Evolutionary conservation across 495 filamentous ascomycete genomes (phyloP), one percentile per base, ranked within the genome.

Genomic region (Penicillium alfredii): DNA sequence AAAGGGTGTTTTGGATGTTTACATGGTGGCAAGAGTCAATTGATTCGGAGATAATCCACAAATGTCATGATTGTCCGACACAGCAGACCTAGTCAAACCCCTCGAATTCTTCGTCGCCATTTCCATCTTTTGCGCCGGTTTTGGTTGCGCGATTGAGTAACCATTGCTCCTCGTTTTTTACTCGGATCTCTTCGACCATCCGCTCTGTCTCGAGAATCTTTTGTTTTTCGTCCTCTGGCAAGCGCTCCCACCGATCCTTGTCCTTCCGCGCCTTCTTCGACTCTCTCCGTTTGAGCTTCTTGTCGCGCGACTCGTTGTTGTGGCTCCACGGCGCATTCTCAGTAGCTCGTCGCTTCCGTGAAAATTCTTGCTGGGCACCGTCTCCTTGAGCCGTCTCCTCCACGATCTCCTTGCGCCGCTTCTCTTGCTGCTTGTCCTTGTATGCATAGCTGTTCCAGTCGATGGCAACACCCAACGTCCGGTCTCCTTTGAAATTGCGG

Each of bases 241-340:
- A 82, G 53, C 73, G 74, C 27, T 74, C 74, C 61, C 69, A 60
- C 45, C 68, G 66, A 55, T 84, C 78, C 31, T 78, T 74, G 55
- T 93, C 85, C 30, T 81, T 72, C 56, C 76, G 81, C 32, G 73
- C 71, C 34, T 75, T 67, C 61, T 88, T 89, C 70, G 80, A 80
- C 40, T 89, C 87, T 32, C 83, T 72, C 40, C 86, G 69, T 44
- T 60, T 69, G 33, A 78, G 72, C 40, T 78, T 80, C 37, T 73
- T 61, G 1, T 82, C 81, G 41, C 81, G 80, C 15, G 69, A 63
- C 26, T 90, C 86, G 16, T 75, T 68, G 62, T 96, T 90, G 21
- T 73, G 73, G 55, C 82, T 93, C 92, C 92, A 98, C 2, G 92
- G 82, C 30, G 78, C 70, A 39, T 61, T 72, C 68, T 60, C 74